These are phyloP conservation scores for Isabelozyma gotoi DNA, from an alignment of 805 yeast genomes.

Conservation along the genomic window DNA sequence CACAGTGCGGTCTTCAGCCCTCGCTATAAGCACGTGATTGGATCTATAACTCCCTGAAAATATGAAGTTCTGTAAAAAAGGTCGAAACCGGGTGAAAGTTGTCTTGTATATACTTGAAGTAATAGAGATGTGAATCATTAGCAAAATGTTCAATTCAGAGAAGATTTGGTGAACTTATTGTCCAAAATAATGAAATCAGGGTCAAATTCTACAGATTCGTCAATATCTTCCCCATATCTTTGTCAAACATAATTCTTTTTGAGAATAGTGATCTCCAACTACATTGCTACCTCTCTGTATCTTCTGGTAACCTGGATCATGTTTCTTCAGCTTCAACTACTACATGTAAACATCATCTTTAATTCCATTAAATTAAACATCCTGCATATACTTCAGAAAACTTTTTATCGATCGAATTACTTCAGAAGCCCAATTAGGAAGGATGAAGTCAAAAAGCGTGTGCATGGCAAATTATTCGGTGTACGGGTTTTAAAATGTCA, in stretches of 20 bases:
- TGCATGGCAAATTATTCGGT: neutral
- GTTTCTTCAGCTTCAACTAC: neutral
- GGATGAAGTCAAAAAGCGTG: conserved; percentile 18
- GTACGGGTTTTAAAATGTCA: neutral
- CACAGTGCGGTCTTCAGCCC: conserved; percentile 13
- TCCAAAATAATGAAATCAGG: too few species aligned
- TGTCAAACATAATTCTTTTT: too few species aligned
- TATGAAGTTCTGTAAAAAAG: neutral
- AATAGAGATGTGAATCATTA: too few species aligned
- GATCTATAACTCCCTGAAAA: neutral
- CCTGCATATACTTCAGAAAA: conserved; percentile 16
- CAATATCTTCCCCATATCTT: too few species aligned
- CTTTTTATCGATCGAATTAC: conserved; percentile 30
- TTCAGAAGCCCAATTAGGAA: conserved; percentile 35
- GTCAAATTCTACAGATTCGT: too few species aligned
- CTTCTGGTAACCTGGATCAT: neutral
- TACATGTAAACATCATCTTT: neutral
- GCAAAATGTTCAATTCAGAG: too few species aligned
- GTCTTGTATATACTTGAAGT: neutral
- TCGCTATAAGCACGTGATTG: conserved; percentile 10
- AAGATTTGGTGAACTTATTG: too few species aligned
- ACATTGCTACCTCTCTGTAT: too few species aligned
- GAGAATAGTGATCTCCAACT: too few species aligned
- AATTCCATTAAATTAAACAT: neutral
- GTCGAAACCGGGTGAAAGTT: neutral